These are phyloP conservation scores for Urostyla sp. DNA, from an alignment of 73 alveolate species.

Conservation along the genomic window DNA sequence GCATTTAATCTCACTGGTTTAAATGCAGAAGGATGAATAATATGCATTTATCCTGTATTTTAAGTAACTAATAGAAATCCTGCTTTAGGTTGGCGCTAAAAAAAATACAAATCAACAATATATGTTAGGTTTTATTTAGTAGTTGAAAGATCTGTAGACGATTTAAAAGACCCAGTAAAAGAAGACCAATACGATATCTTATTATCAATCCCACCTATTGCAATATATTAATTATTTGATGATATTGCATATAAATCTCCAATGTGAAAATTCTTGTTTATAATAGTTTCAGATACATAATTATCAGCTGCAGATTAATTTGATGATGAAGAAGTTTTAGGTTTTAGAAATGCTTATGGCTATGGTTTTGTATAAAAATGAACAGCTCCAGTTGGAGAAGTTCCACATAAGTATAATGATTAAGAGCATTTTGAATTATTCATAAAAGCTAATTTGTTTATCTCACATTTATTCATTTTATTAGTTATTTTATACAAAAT, in stretches of 20 bases:
- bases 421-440: neutral
- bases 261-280: slow-evolving; percentile 19
- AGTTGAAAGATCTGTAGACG: slow-evolving; percentile 15
- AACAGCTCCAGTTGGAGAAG: slow-evolving; percentile 16
- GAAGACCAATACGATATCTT: slow-evolving; percentile 49
- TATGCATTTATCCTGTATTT: slow-evolving; percentile 36
- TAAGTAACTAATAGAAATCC: slow-evolving; percentile 6
- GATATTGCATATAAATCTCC: slow-evolving; percentile 47
- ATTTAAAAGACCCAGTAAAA: slow-evolving; percentile 35
- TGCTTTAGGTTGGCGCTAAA: neutral
- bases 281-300: slow-evolving; percentile 5
- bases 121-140: neutral
- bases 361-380: slow-evolving; percentile 28
- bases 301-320: slow-evolving; percentile 5
- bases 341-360: slow-evolving; percentile 1
- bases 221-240: slow-evolving; percentile 10
- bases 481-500: slow-evolving; percentile 7
- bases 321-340: slow-evolving; percentile 28
- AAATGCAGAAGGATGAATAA: slow-evolving; percentile 13
- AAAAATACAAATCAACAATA: slow-evolving; percentile 23
- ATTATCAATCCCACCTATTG: slow-evolving; percentile 54
- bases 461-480: neutral
- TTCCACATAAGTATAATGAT: slow-evolving; percentile 22
- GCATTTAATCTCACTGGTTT: neutral
- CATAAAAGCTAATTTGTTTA: neutral